phyloP scores from a whole-genome alignment of 768 basidiomycete species.

The Russula griseocarnosa region DNA sequence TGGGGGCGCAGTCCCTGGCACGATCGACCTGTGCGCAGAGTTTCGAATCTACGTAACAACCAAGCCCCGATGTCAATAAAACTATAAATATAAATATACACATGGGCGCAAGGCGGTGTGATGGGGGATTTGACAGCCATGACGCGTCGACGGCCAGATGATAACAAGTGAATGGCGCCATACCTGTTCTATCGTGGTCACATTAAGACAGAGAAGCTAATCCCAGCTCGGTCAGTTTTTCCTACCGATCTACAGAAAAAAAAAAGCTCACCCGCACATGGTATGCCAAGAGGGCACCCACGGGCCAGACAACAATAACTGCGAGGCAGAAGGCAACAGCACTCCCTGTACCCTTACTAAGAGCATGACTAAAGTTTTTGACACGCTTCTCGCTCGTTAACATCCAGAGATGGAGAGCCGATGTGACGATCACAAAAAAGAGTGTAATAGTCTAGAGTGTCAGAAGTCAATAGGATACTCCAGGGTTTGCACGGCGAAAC shows the following conservation, averaged over 20 bases:
- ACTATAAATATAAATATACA: constrained; percentile 9
- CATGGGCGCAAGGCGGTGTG: constrained; percentile 22
- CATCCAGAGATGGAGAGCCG: constrained; percentile 75
- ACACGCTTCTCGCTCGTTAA: constrained; percentile 51
- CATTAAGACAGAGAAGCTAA: constrained; percentile 76
- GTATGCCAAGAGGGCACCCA: constrained; percentile 72
- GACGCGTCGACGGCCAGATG: constrained; percentile 21
- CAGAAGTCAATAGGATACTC: constrained; percentile 18
- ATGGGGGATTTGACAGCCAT: constrained; percentile 16
- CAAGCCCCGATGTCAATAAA: constrained; percentile 23
- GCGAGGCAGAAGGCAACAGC: constrained; percentile 75
- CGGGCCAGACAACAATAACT: constrained; percentile 75
- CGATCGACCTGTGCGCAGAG: constrained; percentile 70
- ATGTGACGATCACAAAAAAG: constrained; percentile 73
- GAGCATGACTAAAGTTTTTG: constrained; percentile 44
- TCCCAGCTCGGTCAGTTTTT: constrained; percentile 19
- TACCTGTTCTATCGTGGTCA: constrained; percentile 96
- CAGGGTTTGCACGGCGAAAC: constrained; percentile 14
- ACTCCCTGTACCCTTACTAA: constrained; percentile 60
- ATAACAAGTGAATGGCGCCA: constrained; percentile 23
- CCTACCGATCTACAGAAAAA: constrained; percentile 1
- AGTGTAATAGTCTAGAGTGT: constrained; percentile 60
- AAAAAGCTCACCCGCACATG: constrained; percentile 70
- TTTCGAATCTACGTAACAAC: constrained; percentile 64
- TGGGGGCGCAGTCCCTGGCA: constrained; percentile 59